phyloP scores from a whole-genome alignment of 1,284 basidiomycete genomes.

The Ganoderma lingzhi region DNA sequence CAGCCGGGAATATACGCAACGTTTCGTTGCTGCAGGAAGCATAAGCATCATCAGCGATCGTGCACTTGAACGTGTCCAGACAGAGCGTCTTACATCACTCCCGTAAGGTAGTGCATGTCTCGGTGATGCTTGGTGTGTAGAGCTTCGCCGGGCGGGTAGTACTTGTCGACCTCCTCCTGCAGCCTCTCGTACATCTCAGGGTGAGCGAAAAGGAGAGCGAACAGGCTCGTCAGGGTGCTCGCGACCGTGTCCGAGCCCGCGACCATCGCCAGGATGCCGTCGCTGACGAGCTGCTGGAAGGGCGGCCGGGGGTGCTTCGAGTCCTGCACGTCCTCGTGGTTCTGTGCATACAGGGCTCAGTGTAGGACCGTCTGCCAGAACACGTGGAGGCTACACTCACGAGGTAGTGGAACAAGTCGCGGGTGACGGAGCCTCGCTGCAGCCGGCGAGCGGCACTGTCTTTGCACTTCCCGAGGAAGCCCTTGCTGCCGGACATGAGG shows the following conservation, averaged over 20 bases:
- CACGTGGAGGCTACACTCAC: background rate
- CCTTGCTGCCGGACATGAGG: background rate
- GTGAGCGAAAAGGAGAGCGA: slow-evolving; percentile 36
- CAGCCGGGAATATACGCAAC: slow-evolving; percentile 61
- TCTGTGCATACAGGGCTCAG: slow-evolving; percentile 19
- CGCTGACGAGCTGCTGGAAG: slow-evolving; percentile 25
- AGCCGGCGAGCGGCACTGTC: background rate
- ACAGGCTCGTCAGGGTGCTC: slow-evolving; percentile 29
- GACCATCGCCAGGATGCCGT: slow-evolving; percentile 33
- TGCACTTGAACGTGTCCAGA: background rate
- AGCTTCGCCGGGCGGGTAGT: slow-evolving; percentile 39
- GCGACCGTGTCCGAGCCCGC: slow-evolving; percentile 45
- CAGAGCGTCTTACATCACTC: slow-evolving; percentile 36
- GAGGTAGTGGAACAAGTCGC: slow-evolving; percentile 2
- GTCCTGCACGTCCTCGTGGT: slow-evolving; percentile 32
- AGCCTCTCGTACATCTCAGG: slow-evolving; percentile 33
- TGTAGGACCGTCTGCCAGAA: background rate
- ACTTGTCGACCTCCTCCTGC: slow-evolving; percentile 39
- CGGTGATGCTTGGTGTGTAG: slow-evolving; percentile 35
- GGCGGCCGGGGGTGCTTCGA: slow-evolving; percentile 17
- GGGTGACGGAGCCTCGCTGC: background rate
- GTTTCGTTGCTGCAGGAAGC: slow-evolving; percentile 58
- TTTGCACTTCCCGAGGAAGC: background rate
- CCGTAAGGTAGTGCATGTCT: slow-evolving; percentile 43
- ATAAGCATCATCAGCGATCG: background rate